phyloP scores from a whole-genome alignment of 2,329 filamentous ascomycete species.

The Emericellopsis atlantica region DNA sequence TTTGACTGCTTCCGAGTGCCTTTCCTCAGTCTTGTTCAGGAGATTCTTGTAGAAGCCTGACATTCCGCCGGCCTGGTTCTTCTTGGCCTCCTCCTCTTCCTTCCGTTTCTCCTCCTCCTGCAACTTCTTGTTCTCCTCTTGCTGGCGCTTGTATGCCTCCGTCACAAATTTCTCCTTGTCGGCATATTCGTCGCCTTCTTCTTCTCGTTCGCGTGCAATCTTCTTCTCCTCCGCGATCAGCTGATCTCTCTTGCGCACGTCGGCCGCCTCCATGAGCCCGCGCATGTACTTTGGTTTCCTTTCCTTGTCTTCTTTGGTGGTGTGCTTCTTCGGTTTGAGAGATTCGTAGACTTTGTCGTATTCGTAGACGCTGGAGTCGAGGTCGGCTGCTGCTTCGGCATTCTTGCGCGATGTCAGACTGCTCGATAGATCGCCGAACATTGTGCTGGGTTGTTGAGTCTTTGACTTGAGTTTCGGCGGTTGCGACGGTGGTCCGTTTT shows the following conservation, averaged over 20 bases:
- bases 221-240: conserved; percentile 71
- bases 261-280: conserved; percentile 59
- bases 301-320: conserved; percentile 38
- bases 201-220: conserved; percentile 63
- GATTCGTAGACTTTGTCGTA: conserved; percentile 77
- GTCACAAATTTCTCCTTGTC: conserved; percentile 84
- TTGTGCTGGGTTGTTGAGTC: conserved; percentile 18
- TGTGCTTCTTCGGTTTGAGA: conserved; percentile 53
- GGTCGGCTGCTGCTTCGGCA: conserved; percentile 48
- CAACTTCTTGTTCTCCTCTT: conserved; percentile 57
- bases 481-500: conserved; percentile 14
- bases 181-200: conserved; percentile 67
- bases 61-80: conserved; percentile 57
- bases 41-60: conserved; percentile 66
- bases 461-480: conserved; percentile 32
- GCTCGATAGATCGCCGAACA: conserved; percentile 56
- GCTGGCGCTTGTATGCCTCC: conserved; percentile 68
- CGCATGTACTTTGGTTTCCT: conserved; percentile 69
- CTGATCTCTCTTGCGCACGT: conserved; percentile 65
- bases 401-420: conserved; percentile 50
- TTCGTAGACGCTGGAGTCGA: conserved; percentile 70
- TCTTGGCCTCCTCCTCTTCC: conserved; percentile 52
- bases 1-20: conserved; percentile 57
- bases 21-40: conserved; percentile 56
- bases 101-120: conserved; percentile 59